Percentiles rank a stretch among this genome's conserved stretches.
Conservation (phyloP, 495 filamentous ascomycete genomes). For the Evansstolkia leycettana region DNA sequence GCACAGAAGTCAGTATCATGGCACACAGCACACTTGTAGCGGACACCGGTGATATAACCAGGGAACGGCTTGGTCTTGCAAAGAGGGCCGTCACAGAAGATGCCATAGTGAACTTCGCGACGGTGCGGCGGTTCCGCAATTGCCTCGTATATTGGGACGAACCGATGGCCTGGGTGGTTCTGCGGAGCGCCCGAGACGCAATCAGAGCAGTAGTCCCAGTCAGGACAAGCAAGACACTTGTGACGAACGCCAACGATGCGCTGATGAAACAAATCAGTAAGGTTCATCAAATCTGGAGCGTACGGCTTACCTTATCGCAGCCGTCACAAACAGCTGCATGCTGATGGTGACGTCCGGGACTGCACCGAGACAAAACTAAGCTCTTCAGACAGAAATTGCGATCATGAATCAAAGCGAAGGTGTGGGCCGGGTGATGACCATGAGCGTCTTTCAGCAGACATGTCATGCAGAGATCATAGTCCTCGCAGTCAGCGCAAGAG, state of each 20-base stretch:
- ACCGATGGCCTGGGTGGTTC: constrained; percentile 76
- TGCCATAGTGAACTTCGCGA: constrained; percentile 57
- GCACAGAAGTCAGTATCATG: constrained; percentile 94
- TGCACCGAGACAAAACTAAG: constrained; percentile 46
- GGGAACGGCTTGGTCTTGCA: constrained; percentile 48
- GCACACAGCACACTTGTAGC: constrained; percentile 97
- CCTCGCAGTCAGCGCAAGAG: constrained; percentile 72
- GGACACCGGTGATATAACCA: constrained; percentile 67
- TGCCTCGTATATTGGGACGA: constrained; percentile 76
- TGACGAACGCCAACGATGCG: constrained; percentile 81
- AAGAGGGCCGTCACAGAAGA: constrained; percentile 91
- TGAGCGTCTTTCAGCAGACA: constrained; percentile 71
- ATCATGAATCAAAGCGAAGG: constrained; percentile 41
- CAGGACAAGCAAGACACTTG: constrained; percentile 95
- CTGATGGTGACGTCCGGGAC: constrained; percentile 65
- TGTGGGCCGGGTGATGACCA: constrained; percentile 86
- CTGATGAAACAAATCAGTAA: constrained; percentile 23
- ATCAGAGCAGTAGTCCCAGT: constrained; percentile 89
- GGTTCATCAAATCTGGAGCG: background rate
- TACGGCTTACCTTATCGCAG: constrained; percentile 59
- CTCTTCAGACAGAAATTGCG: constrained; percentile 27
- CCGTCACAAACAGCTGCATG: constrained; percentile 92
- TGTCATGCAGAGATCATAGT: constrained; percentile 80
- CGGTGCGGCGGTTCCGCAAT: constrained; percentile 43
- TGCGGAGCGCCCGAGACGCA: constrained; percentile 55